Evolutionary conservation across 75 land plant species (phyloP).

Genomic region (Larix kaempferi): DNA sequence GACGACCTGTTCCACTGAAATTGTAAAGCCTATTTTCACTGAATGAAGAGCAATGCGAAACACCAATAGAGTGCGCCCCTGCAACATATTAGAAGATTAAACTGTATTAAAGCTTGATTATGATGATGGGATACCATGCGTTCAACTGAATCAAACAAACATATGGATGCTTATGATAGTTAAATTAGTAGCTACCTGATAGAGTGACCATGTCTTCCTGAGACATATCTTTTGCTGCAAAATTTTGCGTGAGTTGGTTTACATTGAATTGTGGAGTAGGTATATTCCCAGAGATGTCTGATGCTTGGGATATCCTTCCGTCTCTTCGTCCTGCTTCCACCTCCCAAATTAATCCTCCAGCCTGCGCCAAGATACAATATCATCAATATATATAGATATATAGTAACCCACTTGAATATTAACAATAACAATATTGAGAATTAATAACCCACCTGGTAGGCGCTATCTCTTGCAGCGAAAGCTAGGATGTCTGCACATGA

Average conservation of each 20-base stretch:
- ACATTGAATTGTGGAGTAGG: conserved; percentile 13
- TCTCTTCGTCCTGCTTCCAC: background rate
- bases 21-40: conserved; percentile 22
- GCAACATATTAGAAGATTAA: conserved; percentile 16
- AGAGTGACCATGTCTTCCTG: conserved; percentile 45
- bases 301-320: background rate
- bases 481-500: too few relatives aligned
- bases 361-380: background rate
- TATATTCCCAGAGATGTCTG: background rate
- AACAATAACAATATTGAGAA: too few relatives aligned
- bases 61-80: conserved; percentile 64
- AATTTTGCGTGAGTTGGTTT: conserved; percentile 20
- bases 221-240: conserved; percentile 24
- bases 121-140: too few relatives aligned
- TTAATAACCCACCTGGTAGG: too few relatives aligned
- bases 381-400: background rate
- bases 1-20: conserved; percentile 13
- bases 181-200: conserved; percentile 19
- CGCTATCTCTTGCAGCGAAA: too few relatives aligned
- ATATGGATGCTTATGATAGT: too few relatives aligned
- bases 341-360: background rate
- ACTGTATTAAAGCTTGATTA: background rate
- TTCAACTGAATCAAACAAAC: too few relatives aligned
- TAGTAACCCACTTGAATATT: too few relatives aligned
- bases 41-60: conserved; percentile 44